Base-by-base conservation (phyloP, 805 yeast genomes). In the Blastobotrys terrestris region DNA sequence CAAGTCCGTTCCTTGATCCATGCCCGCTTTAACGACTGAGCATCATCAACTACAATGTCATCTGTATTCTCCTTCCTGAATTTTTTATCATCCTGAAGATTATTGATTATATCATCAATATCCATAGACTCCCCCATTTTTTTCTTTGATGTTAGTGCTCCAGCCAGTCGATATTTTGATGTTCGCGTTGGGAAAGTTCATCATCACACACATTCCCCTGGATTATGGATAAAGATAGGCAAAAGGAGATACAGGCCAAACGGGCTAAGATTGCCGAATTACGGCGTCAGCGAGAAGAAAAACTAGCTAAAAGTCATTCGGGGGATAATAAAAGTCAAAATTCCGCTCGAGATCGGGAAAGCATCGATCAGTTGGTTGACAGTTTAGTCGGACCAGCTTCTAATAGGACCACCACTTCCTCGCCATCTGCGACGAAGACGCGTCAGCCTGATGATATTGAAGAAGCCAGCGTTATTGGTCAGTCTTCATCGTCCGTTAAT, bases 1-100 rank as follows among this genome's bases (percentile, higher is more conserved):
- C 94, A 74, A 76, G 81, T 81, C 51, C 96, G 76, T 65, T 94
- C 99, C 50, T 85, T 79, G 31, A 85, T 70, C 97, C 96, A 92
- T 1, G 82, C 80, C 26, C 74, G 76, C 19, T 79, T 74, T 44
- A 91, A 70, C 31, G 67, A 67, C 39, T 68, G 63, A 26, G 76
- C 64, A 51, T 83, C 78, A 15, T 67, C 63, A 16, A 64, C 75
- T 46, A 86, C 71, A 56, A 85, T 84, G 61, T 84, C 92, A 53
- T 84, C 87, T 7, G 26, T 39, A 7, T 14, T 39, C 14, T 21
- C 46, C 11, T 19, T 21, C 40, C 26, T 16, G 6, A 49, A 8
- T 2, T 40, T 22, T 16, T 41, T 15, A 35, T 46, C 51, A 22
- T 48, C 45, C 39, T 51, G 35, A 47, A 62, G 51, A 3, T 48